Conservation (phyloP, 2,329 filamentous ascomycete genomes). For the Beauveria sp. region DNA sequence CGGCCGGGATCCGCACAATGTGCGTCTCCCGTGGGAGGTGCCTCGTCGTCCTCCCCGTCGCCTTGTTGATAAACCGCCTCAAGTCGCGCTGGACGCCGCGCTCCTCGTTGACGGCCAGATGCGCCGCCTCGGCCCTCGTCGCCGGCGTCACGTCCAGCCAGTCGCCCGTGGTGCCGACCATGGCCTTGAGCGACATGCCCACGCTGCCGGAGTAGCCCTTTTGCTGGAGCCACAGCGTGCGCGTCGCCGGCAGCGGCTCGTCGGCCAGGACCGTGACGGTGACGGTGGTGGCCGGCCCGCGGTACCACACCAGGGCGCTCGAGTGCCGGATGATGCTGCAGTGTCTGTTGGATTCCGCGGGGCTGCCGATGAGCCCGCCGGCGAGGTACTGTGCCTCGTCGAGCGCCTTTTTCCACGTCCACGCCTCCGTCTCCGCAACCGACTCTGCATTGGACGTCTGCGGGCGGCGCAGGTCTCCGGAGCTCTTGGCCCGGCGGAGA, state of each 20-base stretch:
- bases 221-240: slow-evolving; percentile 60
- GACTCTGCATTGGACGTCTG: background rate
- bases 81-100: slow-evolving; percentile 62
- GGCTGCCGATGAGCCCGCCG: slow-evolving; percentile 55
- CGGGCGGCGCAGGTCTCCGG: slow-evolving; percentile 17
- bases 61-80: slow-evolving; percentile 52
- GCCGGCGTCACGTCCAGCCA: slow-evolving; percentile 65
- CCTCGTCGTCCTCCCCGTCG: slow-evolving; percentile 33
- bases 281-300: slow-evolving; percentile 55
- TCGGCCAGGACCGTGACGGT: slow-evolving; percentile 58
- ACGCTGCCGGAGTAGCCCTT: slow-evolving; percentile 62
- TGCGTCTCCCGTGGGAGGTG: slow-evolving; percentile 55
- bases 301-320: slow-evolving; percentile 56
- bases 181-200: slow-evolving; percentile 58
- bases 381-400: slow-evolving; percentile 58
- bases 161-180: slow-evolving; percentile 48
- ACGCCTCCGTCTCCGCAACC: slow-evolving; percentile 8
- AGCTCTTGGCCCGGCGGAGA: slow-evolving; percentile 25
- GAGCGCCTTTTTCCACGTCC: slow-evolving; percentile 39
- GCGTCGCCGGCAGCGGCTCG: slow-evolving; percentile 44
- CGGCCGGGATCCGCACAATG: slow-evolving; percentile 55
- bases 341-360: slow-evolving; percentile 57
- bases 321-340: slow-evolving; percentile 62
- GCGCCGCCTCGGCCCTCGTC: slow-evolving; percentile 34
- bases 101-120: slow-evolving; percentile 51